phyloP scores from a whole-genome alignment of 2,329 filamentous ascomycete genomes.

The Colletotrichum kahawae region DNA sequence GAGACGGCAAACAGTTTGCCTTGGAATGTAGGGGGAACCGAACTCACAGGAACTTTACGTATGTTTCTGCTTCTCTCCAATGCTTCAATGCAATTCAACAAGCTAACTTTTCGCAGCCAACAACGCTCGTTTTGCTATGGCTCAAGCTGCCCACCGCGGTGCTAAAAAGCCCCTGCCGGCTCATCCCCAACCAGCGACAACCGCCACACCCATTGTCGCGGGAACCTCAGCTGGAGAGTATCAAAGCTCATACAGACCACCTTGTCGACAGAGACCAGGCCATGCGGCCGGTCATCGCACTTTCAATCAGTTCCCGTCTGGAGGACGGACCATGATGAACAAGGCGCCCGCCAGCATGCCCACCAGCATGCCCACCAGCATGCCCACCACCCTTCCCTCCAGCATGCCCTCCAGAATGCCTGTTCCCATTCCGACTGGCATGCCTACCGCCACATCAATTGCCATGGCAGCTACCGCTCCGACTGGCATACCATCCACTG shows the following conservation, averaged over 20 bases:
- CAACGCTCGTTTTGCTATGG: not conserved
- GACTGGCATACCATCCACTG: too few species aligned
- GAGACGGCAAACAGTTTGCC: not conserved
- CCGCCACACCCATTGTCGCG: not conserved
- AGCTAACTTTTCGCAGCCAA: not conserved
- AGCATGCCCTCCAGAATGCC: not conserved
- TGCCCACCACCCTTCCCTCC: not conserved
- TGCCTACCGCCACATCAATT: too few species aligned
- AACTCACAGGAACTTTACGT: not conserved
- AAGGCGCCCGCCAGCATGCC: too few species aligned
- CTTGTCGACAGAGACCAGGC: too few species aligned
- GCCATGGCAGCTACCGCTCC: too few species aligned
- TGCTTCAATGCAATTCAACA: not conserved
- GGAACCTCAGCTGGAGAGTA: not conserved
- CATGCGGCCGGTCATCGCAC: too few species aligned
- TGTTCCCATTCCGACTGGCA: not conserved
- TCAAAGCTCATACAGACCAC: not conserved
- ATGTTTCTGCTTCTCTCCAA: not conserved
- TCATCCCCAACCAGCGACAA: not conserved
- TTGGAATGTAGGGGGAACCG: not conserved
- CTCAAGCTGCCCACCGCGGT: not conserved
- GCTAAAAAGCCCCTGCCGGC: not conserved
- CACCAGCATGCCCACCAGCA: not conserved
- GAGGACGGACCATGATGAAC: too few species aligned
- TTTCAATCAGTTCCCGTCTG: too few species aligned